These are phyloP conservation scores for Aspergillus avenaceus DNA, from an alignment of 495 filamentous ascomycete genomes.

Conservation along the genomic window DNA sequence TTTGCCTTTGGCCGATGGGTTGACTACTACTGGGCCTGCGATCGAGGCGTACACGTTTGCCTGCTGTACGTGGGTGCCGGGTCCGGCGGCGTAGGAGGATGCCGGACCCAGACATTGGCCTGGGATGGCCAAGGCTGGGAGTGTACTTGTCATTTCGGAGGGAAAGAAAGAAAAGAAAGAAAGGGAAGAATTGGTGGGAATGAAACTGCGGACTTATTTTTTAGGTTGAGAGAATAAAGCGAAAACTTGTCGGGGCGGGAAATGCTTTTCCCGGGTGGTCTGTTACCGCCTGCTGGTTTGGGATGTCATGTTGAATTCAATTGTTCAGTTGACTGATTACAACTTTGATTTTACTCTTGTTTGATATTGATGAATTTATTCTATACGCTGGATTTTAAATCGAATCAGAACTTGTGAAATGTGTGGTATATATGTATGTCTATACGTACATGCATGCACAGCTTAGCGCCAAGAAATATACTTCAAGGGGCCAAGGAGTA, in stretches of 20 bases:
- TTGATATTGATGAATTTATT: too few relatives aligned
- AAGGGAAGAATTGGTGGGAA: neutral
- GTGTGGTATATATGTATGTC: too few relatives aligned
- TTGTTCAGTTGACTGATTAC: too few relatives aligned
- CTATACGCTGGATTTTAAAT: too few relatives aligned
- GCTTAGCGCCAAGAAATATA: too few relatives aligned
- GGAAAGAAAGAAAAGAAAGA: neutral
- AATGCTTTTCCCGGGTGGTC: neutral
- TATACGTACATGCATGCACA: too few relatives aligned
- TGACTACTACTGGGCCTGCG: constrained; percentile 51
- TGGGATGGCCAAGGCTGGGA: constrained; percentile 47
- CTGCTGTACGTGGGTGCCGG: constrained; percentile 76
- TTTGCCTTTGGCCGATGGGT: constrained; percentile 47
- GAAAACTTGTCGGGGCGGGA: neutral
- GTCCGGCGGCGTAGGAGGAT: constrained; percentile 61
- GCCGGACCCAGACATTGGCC: constrained; percentile 73
- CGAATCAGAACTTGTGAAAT: too few relatives aligned
- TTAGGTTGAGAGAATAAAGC: neutral
- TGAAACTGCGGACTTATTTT: neutral
- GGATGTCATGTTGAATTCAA: too few relatives aligned
- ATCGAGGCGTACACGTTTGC: constrained; percentile 72
- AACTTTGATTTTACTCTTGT: too few relatives aligned
- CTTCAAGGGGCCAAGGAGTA: too few relatives aligned
- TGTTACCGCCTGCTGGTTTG: neutral
- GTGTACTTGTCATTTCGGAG: constrained; percentile 24